phyloP scores from a whole-genome alignment of 2,329 filamentous ascomycete species.

The Fusarium chuoi region DNA sequence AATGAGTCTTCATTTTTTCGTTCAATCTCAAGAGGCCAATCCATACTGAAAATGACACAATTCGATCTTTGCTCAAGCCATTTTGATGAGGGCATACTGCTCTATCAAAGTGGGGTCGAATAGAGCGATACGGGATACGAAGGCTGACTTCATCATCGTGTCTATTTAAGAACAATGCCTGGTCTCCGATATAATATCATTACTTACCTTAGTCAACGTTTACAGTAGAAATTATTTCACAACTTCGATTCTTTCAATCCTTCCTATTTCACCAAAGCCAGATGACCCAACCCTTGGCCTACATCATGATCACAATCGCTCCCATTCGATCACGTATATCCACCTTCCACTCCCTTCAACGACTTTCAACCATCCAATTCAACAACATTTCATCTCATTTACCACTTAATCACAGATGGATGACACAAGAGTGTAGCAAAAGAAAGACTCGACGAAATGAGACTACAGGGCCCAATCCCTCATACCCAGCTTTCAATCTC shows the following conservation, averaged over 20 bases:
- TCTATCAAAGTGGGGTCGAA: neutral
- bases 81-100: no score
- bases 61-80: no score
- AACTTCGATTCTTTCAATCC: no score
- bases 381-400: neutral
- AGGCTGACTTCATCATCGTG: conserved; percentile 49
- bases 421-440: neutral
- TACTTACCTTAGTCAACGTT: accelerated
- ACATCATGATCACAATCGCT: neutral
- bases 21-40: accelerated
- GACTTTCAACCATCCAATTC: neutral
- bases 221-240: accelerated
- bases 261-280: accelerated
- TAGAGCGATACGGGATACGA: neutral
- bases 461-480: neutral
- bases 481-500: conserved; percentile 42
- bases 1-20: accelerated
- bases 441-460: neutral
- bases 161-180: neutral
- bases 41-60: neutral
- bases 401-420: accelerated
- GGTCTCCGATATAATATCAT: no score
- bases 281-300: neutral
- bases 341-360: neutral
- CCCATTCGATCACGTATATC: neutral